Percentiles rank a stretch among this genome's conserved stretches.
Conservation (phyloP, 1,284 basidiomycete species). For the Leccinum huronense region DNA sequence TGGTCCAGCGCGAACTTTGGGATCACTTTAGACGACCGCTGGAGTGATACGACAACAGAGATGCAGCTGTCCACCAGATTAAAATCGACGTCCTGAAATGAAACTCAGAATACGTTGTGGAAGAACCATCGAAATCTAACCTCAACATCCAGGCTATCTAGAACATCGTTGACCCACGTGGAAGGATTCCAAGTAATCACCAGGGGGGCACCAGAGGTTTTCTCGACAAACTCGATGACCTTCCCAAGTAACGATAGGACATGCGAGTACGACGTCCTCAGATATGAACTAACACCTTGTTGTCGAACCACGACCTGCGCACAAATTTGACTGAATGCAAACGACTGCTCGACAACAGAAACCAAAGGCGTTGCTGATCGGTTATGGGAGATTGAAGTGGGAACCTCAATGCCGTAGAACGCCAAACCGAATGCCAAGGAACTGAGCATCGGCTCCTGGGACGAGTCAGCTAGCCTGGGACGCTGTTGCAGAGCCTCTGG, state of each 20-base stretch:
- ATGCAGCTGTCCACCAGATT: conserved; percentile 65
- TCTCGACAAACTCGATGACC: conserved; percentile 46
- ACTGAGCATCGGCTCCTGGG: conserved; percentile 36
- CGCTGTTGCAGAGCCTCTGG: conserved; percentile 49
- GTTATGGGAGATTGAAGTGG: conserved; percentile 20
- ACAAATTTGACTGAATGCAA: conserved; percentile 46
- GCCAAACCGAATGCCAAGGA: conserved; percentile 56
- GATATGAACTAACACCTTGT: conserved; percentile 28
- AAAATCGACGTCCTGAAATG: conserved; percentile 58
- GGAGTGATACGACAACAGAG: conserved; percentile 55
- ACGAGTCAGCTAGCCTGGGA: conserved; percentile 43
- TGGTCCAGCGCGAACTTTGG: conserved; percentile 58
- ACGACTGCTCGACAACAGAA: conserved; percentile 55
- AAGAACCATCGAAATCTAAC: conserved; percentile 37
- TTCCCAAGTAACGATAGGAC: conserved; percentile 50
- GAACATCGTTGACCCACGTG: conserved; percentile 52
- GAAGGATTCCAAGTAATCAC: conserved; percentile 55
- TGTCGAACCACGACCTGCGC: conserved; percentile 40
- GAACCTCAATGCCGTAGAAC: conserved; percentile 55
- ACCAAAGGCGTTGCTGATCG: conserved; percentile 51
- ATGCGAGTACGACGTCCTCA: conserved; percentile 51
- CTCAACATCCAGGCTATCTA: conserved; percentile 52
- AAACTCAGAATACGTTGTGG: conserved; percentile 13
- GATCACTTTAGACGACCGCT: conserved; percentile 48
- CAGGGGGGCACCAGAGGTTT: conserved; percentile 31